Percentiles rank a stretch among this genome's conserved stretches.
These are phyloP conservation scores for Pinus albicaulis DNA, from an alignment of 75 land plant species.

Conservation along the genomic window DNA sequence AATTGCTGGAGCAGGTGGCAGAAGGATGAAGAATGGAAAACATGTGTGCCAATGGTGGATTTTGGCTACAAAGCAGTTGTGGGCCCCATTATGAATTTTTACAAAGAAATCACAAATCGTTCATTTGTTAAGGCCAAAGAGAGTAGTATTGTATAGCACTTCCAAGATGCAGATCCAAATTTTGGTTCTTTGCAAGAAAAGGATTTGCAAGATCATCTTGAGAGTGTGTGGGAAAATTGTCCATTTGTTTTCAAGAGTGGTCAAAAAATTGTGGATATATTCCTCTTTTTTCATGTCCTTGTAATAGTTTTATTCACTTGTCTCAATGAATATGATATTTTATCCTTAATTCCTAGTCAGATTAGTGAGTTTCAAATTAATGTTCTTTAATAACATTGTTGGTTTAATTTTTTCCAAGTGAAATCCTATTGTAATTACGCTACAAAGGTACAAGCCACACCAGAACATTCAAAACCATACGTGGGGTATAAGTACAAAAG, in stretches of 20 bases:
- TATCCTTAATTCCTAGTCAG: too few species aligned
- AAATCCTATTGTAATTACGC: too few species aligned
- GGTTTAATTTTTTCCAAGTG: too few species aligned
- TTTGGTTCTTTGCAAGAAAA: slow-evolving; percentile 67
- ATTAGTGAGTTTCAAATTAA: too few species aligned
- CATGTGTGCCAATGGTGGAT: slow-evolving; percentile 23
- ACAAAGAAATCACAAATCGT: slow-evolving; percentile 59
- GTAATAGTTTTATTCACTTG: too few species aligned
- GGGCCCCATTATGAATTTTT: slow-evolving; percentile 49
- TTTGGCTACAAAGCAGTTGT: slow-evolving; percentile 56
- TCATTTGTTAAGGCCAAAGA: slow-evolving; percentile 56
- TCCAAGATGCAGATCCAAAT: slow-evolving; percentile 69
- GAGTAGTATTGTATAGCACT: slow-evolving; percentile 65
- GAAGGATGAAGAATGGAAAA: slow-evolving; percentile 49
- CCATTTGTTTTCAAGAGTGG: slow-evolving; percentile 63
- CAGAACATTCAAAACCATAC: too few species aligned
- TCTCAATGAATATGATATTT: too few species aligned
- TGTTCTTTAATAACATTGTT: too few species aligned
- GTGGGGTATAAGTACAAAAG: too few species aligned
- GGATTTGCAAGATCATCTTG: slow-evolving; percentile 59
- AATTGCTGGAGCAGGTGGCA: slow-evolving; percentile 32
- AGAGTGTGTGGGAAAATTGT: slow-evolving; percentile 62
- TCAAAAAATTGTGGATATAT: slow-evolving; percentile 55
- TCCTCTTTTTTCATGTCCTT: too few species aligned
- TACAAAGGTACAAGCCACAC: too few species aligned